Evolutionary conservation across 164 flowering plant species (phyloP).

Genomic region (Vitis rotundifolia): DNA sequence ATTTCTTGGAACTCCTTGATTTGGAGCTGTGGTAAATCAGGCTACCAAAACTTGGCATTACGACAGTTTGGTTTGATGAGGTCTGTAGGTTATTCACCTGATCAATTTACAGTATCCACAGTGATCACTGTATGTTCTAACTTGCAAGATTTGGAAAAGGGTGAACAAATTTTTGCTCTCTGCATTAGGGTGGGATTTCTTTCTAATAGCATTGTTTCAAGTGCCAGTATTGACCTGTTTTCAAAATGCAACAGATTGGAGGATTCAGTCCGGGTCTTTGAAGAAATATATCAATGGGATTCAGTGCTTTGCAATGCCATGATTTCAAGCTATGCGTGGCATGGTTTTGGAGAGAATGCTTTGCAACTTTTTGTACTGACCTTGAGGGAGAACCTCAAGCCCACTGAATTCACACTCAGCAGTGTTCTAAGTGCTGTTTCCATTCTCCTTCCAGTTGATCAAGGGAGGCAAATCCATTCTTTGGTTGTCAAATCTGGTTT

Average conservation of each 20-base stretch:
- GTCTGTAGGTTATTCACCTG: conserved; percentile 33
- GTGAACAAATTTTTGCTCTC: conserved; percentile 56
- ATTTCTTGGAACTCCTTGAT: conserved; percentile 55
- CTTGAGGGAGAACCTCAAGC: conserved; percentile 38
- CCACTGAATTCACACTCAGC: conserved; percentile 56
- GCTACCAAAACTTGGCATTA: conserved; percentile 30
- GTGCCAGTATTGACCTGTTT: conserved; percentile 76
- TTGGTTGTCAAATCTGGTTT: conserved; percentile 53
- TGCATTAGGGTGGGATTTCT: conserved; percentile 56
- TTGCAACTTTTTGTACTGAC: conserved; percentile 38
- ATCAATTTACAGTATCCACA: conserved; percentile 51
- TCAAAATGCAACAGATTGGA: conserved; percentile 71
- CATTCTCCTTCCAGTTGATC: conserved; percentile 29
- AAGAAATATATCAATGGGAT: conserved; percentile 44
- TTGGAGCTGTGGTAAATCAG: conserved; percentile 33
- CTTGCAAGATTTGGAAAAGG: conserved; percentile 47
- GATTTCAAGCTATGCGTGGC: conserved; percentile 53
- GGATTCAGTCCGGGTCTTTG: conserved; percentile 49
- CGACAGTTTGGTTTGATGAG: conserved; percentile 43
- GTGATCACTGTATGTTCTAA: conserved; percentile 44
- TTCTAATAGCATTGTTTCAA: conserved; percentile 53
- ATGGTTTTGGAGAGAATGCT: conserved; percentile 41
- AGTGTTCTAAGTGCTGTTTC: conserved; percentile 41
- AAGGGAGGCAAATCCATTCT: conserved; percentile 56
- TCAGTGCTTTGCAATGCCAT: conserved; percentile 54